Conservation (phyloP, 140 eudicot genomes). For the Oenanthe javanica region DNA sequence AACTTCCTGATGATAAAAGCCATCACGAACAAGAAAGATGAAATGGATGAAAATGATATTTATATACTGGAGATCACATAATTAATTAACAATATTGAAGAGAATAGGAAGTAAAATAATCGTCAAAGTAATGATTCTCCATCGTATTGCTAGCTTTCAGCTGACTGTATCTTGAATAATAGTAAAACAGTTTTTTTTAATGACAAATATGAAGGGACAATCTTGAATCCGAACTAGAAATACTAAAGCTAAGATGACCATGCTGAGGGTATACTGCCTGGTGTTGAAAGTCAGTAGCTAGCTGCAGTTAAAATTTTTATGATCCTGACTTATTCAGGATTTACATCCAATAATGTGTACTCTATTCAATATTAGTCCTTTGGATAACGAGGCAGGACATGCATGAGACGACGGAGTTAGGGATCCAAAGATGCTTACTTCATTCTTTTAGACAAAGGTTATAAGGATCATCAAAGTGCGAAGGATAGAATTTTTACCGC, state of each 20-base stretch:
- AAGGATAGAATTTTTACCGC: not conserved
- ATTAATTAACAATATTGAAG: not conserved
- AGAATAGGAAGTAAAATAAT: not conserved
- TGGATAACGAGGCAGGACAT: not conserved
- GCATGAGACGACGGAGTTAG: not conserved
- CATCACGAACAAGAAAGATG: not conserved
- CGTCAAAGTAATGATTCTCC: not conserved
- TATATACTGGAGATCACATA: not conserved
- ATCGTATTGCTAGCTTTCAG: not conserved
- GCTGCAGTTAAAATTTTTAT: not conserved
- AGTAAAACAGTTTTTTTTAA: not conserved
- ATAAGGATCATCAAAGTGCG: not conserved
- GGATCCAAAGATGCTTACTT: not conserved
- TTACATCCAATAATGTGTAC: not conserved
- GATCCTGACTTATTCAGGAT: not conserved
- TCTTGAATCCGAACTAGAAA: no score
- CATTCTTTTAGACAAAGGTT: not conserved
- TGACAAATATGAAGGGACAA: not conserved
- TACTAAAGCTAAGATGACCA: not conserved
- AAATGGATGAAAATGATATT: not conserved
- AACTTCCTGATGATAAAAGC: constrained; percentile 54
- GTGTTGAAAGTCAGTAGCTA: not conserved
- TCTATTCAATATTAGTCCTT: not conserved
- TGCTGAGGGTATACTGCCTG: not conserved
- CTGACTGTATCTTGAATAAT: not conserved